Percentiles rank a stretch among this genome's conserved stretches.
Conservation (phyloP, 345 rosid genomes). For the Moricandia moricandioides region DNA sequence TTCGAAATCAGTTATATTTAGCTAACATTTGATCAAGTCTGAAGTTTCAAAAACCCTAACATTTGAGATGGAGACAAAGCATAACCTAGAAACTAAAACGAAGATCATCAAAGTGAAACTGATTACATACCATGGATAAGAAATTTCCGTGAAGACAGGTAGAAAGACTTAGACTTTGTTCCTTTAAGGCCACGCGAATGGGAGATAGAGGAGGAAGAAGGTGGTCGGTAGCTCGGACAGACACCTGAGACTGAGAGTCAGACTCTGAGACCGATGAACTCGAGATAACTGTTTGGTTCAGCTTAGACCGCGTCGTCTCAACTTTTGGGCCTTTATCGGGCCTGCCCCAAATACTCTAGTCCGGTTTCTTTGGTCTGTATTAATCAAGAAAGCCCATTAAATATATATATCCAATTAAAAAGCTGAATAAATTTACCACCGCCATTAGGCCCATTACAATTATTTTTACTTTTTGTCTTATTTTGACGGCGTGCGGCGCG, state of each 20-base stretch:
- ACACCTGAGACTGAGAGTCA: constrained; percentile 31
- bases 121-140: background rate
- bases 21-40: background rate
- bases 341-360: background rate
- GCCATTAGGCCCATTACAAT: background rate
- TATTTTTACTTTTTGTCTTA: background rate
- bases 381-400: background rate
- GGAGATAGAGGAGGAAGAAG: background rate
- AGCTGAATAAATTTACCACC: background rate
- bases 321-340: background rate
- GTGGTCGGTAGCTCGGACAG: background rate
- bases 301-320: constrained; percentile 23
- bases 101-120: background rate
- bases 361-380: too few relatives aligned
- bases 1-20: too few relatives aligned
- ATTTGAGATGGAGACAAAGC: constrained; percentile 13
- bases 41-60: constrained; percentile 29
- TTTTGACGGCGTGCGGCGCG: background rate
- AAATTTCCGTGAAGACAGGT: background rate
- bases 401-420: background rate
- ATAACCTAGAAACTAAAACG: constrained; percentile 22
- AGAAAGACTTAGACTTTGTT: background rate
- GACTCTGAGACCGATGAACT: constrained; percentile 31
- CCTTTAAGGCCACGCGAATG: background rate
- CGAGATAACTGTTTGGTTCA: constrained; percentile 24